Evolutionary conservation across 257 asterid genomes (phyloP).

Genomic region (Solanum virginianum): DNA sequence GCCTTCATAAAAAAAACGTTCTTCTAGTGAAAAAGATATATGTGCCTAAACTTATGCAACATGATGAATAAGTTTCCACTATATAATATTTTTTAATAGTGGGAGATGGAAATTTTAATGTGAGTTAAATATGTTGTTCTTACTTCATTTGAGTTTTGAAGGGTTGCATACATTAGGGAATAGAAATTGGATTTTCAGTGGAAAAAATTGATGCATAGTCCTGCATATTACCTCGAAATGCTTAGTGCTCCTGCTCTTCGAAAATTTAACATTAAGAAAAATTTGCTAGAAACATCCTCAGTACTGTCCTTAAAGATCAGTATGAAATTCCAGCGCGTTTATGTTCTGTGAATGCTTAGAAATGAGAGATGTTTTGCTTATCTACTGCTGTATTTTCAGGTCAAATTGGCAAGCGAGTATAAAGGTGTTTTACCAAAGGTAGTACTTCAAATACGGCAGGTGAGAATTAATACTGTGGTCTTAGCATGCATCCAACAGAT

Average conservation of each 20-base stretch:
- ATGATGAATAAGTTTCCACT: background rate
- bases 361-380: background rate
- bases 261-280: background rate
- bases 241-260: background rate
- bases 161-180: background rate
- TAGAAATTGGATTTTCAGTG: background rate
- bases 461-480: constrained; percentile 1
- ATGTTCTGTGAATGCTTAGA: background rate
- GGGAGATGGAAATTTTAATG: background rate
- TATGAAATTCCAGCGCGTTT: background rate
- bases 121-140: background rate
- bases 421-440: constrained; percentile 86
- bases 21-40: background rate
- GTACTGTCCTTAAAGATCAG: background rate
- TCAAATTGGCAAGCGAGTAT: constrained; percentile 56
- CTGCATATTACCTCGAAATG: background rate
- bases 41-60: background rate
- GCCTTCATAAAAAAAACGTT: background rate
- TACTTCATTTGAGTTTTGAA: background rate
- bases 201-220: background rate
- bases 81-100: background rate
- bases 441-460: constrained; percentile 67
- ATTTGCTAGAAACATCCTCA: background rate
- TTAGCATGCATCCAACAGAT: background rate
- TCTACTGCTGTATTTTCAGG: constrained; percentile 30